Percentiles rank a stretch among this genome's conserved stretches.
phyloP scores from a whole-genome alignment of 495 filamentous ascomycete genomes.

The Cercophora scortea region DNA sequence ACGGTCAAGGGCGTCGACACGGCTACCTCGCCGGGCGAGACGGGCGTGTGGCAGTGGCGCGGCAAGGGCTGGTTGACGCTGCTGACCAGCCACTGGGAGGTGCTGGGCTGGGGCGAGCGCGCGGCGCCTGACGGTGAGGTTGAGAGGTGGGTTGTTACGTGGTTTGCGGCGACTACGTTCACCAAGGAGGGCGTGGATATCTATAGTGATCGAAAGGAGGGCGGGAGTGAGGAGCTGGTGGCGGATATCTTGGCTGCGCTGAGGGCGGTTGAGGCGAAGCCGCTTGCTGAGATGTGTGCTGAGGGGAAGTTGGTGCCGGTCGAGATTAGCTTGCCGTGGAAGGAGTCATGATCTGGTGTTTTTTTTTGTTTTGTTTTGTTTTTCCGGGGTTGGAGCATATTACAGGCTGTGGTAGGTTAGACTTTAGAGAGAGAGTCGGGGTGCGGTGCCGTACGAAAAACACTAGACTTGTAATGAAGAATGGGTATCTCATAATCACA shows the following conservation, averaged over 20 bases:
- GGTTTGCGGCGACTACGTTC: slow-evolving; percentile 67
- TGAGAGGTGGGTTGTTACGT: slow-evolving; percentile 61
- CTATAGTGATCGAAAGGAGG: slow-evolving; percentile 50
- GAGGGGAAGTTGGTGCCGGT: slow-evolving; percentile 39
- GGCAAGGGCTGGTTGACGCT: slow-evolving; percentile 61
- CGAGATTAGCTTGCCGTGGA: slow-evolving; percentile 37
- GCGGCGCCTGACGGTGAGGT: slow-evolving; percentile 14
- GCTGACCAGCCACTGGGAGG: slow-evolving; percentile 63
- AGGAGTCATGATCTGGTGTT: slow-evolving; percentile 10
- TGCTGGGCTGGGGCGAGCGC: slow-evolving; percentile 57
- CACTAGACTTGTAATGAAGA: neutral
- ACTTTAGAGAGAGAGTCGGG: neutral
- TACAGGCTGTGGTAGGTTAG: too few relatives aligned
- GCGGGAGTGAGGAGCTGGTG: slow-evolving; percentile 39
- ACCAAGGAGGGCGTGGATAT: slow-evolving; percentile 70
- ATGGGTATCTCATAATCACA: neutral
- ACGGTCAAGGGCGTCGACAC: slow-evolving; percentile 58
- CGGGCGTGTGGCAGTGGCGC: slow-evolving; percentile 58
- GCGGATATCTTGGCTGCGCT: slow-evolving; percentile 36
- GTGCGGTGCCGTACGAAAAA: neutral
- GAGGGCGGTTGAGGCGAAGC: slow-evolving; percentile 27
- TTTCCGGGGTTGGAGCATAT: neutral
- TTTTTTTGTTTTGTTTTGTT: neutral
- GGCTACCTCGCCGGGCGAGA: slow-evolving; percentile 27
- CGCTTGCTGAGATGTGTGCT: slow-evolving; percentile 28